Percentiles rank a stretch among this genome's conserved stretches.
Conservation (phyloP, 2,329 filamentous ascomycete species). For the Tolypocladium nubicola region DNA sequence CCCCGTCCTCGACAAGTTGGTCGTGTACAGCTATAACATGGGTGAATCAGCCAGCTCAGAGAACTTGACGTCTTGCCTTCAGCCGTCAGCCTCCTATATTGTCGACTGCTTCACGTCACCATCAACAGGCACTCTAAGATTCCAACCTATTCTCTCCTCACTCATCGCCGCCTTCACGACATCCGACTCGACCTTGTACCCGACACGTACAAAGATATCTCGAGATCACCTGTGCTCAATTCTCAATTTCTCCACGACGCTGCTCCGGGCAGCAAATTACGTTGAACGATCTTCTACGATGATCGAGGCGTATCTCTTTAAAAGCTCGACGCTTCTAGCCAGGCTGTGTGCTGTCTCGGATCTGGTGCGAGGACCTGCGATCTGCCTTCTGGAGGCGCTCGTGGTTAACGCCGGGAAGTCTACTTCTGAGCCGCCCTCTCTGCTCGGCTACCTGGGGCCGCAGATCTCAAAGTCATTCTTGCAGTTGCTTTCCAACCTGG, state of each 20-base stretch:
- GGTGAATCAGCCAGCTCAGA: constrained; percentile 44
- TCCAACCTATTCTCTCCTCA: constrained; percentile 66
- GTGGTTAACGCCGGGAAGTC: constrained; percentile 58
- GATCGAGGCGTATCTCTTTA: constrained; percentile 72
- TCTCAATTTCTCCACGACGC: constrained; percentile 53
- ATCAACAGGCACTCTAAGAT: constrained; percentile 58
- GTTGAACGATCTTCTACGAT: constrained; percentile 52
- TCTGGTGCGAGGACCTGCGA: constrained; percentile 52
- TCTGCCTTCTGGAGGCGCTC: constrained; percentile 62
- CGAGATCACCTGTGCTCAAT: constrained; percentile 53
- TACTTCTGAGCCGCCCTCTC: constrained; percentile 72
- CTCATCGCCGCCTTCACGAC: constrained; percentile 40
- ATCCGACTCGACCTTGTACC: constrained; percentile 52
- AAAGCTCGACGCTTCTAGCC: constrained; percentile 64
- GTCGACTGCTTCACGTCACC: constrained; percentile 66
- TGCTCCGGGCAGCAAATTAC: constrained; percentile 60
- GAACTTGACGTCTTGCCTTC: constrained; percentile 49
- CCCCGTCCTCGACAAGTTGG: constrained; percentile 57
- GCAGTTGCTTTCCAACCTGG: constrained; percentile 63
- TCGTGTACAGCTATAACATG: constrained; percentile 65
- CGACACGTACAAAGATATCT: constrained; percentile 41
- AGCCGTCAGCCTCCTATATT: constrained; percentile 64
- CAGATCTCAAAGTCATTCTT: constrained; percentile 79
- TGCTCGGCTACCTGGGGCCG: constrained; percentile 81
- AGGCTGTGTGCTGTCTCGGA: constrained; percentile 64